These are phyloP conservation scores for Fusarium sp. DNA, from an alignment of 2,329 filamentous ascomycete species.

Conservation along the genomic window DNA sequence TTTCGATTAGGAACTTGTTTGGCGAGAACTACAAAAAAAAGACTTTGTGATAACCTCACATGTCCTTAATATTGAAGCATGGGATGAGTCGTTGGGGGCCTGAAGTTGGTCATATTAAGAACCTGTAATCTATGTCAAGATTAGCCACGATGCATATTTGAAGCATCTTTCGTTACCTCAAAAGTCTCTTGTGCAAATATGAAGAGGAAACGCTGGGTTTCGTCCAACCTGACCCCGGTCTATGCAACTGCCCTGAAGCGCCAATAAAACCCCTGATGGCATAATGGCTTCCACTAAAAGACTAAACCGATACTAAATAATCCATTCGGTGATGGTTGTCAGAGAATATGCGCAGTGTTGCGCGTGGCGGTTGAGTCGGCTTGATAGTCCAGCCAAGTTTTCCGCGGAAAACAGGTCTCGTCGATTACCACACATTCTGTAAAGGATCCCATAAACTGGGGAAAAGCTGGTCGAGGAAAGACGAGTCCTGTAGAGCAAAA, in stretches of 20 bases:
- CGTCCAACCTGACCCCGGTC: not conserved
- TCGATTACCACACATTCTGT: slow-evolving; percentile 47
- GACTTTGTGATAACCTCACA: too few relatives aligned
- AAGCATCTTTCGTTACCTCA: accelerated
- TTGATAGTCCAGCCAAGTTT: not conserved
- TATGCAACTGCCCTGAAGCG: not conserved
- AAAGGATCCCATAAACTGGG: slow-evolving; percentile 52
- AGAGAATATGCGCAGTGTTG: not conserved
- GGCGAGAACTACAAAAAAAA: too few relatives aligned
- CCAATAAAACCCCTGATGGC: not conserved
- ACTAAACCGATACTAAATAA: too few relatives aligned
- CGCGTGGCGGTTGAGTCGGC: not conserved
- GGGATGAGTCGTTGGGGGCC: too few relatives aligned
- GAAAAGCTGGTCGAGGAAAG: slow-evolving; percentile 50
- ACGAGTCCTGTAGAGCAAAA: slow-evolving; percentile 48
- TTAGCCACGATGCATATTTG: too few relatives aligned
- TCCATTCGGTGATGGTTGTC: too few relatives aligned
- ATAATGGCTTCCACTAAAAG: too few relatives aligned
- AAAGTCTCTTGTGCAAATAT: not conserved
- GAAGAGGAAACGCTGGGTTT: not conserved
- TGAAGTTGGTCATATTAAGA: too few relatives aligned
- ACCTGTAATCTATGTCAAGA: not conserved
- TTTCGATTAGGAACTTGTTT: too few relatives aligned
- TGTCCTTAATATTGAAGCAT: too few relatives aligned
- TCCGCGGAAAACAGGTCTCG: not conserved